Evolutionary conservation across 2,329 filamentous ascomycete genomes (phyloP), one percentile per base, ranked within the genome.

Genomic region (Fusarium xylarioides): DNA sequence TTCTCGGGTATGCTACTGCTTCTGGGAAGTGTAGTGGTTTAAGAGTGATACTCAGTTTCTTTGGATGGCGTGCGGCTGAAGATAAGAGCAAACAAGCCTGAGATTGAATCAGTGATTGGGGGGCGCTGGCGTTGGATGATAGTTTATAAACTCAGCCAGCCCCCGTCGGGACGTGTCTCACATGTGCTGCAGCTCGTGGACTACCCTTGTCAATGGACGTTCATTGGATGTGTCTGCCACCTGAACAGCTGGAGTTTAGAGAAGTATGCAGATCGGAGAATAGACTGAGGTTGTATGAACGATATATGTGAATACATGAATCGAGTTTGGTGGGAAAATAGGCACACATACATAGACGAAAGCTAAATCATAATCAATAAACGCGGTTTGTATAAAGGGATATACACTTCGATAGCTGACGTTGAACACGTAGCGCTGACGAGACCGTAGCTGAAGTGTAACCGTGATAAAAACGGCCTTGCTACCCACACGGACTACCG

Each of bases 401-500:
- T 40, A 40, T 18, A 19, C 12, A 46, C n/a, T 12, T 44, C 14
- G 30, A 26, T 47, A 28, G 30, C 34, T 28, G 14, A 28, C 11
- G 5, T n/a, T 37, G 34, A 54, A 54, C 34, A 40, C 50, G 34
- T 54, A 21, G 34, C 26, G 49, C 32, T 52, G 26, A 54, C 34
- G 30, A n/a, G 11, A 35, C 23, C 11, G 40, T 49, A 57, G 30
- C 18, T 30, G 21, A 32, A 32, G 52, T 52, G 75, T 76, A 66
- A 63, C 65, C 63, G 70, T 74, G 69, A 70, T 63, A 66, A 66
- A 75, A 76, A 63, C 52, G 66, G 73, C 66, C 28, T 58, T 21
- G 60, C 47, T 57, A 18, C 46, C 46, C 28, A 49, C 28, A 28
- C 11, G 21, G 46, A 16, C 28, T 50, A 68, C 62, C 61, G 65